These are phyloP conservation scores for Dioszegia hungarica DNA, from an alignment of 768 basidiomycete species.

Conservation along the genomic window DNA sequence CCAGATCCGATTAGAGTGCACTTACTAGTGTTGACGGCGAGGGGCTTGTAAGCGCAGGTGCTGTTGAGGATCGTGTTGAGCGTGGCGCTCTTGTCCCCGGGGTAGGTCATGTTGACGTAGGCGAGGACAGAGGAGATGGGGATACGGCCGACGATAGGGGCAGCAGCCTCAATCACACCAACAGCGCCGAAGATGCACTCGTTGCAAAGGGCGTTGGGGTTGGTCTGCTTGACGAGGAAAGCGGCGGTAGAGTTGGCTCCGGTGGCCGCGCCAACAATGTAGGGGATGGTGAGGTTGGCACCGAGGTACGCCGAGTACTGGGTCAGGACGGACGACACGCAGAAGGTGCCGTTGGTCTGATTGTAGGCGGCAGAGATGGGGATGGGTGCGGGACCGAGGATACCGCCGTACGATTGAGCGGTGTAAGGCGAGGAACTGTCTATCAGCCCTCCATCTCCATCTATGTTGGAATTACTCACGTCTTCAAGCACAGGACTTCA, in stretches of 20 bases:
- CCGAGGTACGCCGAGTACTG: conserved; percentile 30
- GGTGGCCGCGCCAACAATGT: conserved; percentile 15
- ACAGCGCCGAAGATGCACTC: conserved; percentile 34
- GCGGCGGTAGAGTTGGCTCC: conserved; percentile 28
- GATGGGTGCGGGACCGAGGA: conserved; percentile 14
- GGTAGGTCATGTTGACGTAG: conserved; percentile 7
- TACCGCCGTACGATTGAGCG: conserved; percentile 11
- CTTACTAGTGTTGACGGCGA: conserved; percentile 26
- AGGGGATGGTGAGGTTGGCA: conserved; percentile 25
- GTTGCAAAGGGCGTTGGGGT: conserved; percentile 28
- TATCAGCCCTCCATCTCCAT: background rate
- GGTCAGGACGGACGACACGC: conserved; percentile 26
- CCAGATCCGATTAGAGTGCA: too few species aligned
- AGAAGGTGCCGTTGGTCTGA: conserved; percentile 28
- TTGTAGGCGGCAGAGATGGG: conserved; percentile 20
- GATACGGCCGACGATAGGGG: conserved; percentile 17
- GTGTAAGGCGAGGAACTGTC: conserved; percentile 10
- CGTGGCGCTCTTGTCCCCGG: conserved; percentile 6
- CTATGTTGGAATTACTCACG: conserved; percentile 9
- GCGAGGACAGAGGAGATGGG: conserved; percentile 4
- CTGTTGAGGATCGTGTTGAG: conserved; percentile 14
- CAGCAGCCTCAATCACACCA: conserved; percentile 21
- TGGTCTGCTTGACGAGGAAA: conserved; percentile 11
- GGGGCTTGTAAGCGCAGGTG: conserved; percentile 18
- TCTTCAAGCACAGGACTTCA: conserved; percentile 34